Evolutionary conservation across 345 rosid genomes (phyloP), one percentile per base, ranked within the genome.

Genomic region (Lagerstroemia speciosa): DNA sequence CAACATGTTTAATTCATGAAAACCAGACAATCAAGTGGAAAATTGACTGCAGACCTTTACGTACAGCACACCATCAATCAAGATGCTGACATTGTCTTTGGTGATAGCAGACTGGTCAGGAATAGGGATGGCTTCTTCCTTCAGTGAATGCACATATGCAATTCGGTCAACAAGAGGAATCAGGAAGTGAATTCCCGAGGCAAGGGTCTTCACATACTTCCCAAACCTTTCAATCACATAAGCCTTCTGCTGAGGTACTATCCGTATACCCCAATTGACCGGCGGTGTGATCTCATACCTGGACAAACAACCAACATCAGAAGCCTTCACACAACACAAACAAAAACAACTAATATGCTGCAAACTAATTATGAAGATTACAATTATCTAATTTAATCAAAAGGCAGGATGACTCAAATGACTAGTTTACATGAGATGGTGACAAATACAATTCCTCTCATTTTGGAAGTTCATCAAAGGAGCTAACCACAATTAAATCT

Each of bases 1-100:
- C 34, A 29, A 31, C 24, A 40, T n/a, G 31, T 22, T 6, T 22
- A 57, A 66, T 66, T 38, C 26, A 10, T 29, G 20, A 17, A 20
- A 1, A 12, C 24, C 6, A 43, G 11, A 33, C 33, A 16, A 17
- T 9, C 70, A 57, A 27, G 16, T 24, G 10, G 15, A 6, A 48
- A 57, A 57, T 24, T 27, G 31, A 57, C 30, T 3, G 9, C 62
- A 53, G 53, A 91, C 97, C 97, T 89, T 94, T 31, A 91, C 93
- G 62, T 89, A 89, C 15, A 94, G 91, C 36, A 88, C 93, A 8
- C 99, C 97, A 4, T 88, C 98, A 2, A 94, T 89, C 68, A 82
- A 81, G 78, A 94, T 89, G 86, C 93, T 91, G 78, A 94, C 99
- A 79, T 89, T 91, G 75, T 94, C 99, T 75, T 88, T 89, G 7